These are phyloP conservation scores for Cynanchum wilfordii DNA, from an alignment of 257 asterid genomes.

Conservation along the genomic window DNA sequence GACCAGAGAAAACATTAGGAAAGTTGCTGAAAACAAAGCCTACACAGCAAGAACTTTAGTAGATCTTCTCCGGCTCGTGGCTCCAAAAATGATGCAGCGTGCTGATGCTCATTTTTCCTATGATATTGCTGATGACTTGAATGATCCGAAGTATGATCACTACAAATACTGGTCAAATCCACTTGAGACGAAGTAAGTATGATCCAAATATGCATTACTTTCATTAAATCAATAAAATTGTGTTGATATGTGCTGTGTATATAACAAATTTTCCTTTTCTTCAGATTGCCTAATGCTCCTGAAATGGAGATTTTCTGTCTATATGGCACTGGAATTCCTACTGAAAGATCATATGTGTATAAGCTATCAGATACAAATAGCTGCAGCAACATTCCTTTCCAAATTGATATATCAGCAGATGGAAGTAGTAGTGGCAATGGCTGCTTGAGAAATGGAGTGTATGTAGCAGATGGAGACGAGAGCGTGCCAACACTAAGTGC, in stretches of 20 bases:
- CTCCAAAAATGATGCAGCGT: conserved; percentile 82
- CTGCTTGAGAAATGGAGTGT: conserved; percentile 75
- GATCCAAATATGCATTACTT: neutral
- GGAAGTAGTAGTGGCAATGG: conserved; percentile 42
- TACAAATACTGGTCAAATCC: conserved; percentile 96
- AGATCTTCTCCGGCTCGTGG: conserved; percentile 65
- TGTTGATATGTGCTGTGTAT: neutral
- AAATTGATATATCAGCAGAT: conserved; percentile 65
- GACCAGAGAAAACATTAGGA: conserved; percentile 46
- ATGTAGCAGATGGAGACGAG: conserved; percentile 76
- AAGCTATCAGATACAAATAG: conserved; percentile 45
- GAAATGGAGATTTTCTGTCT: conserved; percentile 80
- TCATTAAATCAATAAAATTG: neutral
- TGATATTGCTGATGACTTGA: conserved; percentile 72
- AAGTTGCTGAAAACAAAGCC: conserved; percentile 45
- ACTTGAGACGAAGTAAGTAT: conserved; percentile 72
- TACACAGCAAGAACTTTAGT: conserved; percentile 52
- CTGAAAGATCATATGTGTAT: conserved; percentile 81
- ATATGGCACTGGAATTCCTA: conserved; percentile 81
- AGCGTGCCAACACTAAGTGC: conserved; percentile 65
- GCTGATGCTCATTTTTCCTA: conserved; percentile 88
- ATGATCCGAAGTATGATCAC: conserved; percentile 68
- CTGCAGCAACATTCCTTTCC: conserved; percentile 79
- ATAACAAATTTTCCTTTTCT: neutral
- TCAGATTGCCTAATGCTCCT: conserved; percentile 83